These are phyloP conservation scores for Globisporangium middletonii DNA, from an alignment of 352 stramenopile species.

Conservation along the genomic window DNA sequence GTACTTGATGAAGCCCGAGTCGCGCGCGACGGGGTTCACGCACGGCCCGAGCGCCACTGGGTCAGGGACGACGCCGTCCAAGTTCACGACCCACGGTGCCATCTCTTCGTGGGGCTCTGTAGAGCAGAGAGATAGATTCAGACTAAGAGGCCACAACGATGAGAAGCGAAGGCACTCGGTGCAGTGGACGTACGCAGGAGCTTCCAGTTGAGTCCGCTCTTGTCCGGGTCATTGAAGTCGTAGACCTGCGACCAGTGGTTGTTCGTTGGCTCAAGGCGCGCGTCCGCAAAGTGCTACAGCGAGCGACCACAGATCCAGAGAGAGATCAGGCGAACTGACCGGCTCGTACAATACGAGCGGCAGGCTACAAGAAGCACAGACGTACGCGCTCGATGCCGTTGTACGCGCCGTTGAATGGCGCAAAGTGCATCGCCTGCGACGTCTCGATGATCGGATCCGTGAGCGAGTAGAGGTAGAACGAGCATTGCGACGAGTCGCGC, in stretches of 20 bases:
- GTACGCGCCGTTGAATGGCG: conserved; percentile 87
- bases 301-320: no score
- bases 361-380: not conserved
- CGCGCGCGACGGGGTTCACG: conserved; percentile 53
- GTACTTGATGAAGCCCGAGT: conserved; percentile 57
- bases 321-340: no score
- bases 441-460: conserved; percentile 92
- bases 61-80: conserved; percentile 33
- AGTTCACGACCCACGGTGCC: conserved; percentile 40
- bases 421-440: conserved; percentile 78
- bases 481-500: conserved; percentile 76
- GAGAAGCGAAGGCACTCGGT: not conserved
- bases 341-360: not conserved
- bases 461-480: conserved; percentile 85
- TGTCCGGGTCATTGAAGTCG: conserved; percentile 90
- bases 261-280: conserved; percentile 69
- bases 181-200: conserved; percentile 36
- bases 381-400: conserved; percentile 48
- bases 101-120: conserved; percentile 38
- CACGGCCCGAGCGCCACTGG: conserved; percentile 33
- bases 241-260: conserved; percentile 91
- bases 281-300: conserved; percentile 57
- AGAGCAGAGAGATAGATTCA: not conserved
- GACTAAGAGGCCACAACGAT: not conserved
- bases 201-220: conserved; percentile 64